Base-by-base conservation (phyloP, 78 protist genomes). In the Speleostelium caveatum region DNA sequence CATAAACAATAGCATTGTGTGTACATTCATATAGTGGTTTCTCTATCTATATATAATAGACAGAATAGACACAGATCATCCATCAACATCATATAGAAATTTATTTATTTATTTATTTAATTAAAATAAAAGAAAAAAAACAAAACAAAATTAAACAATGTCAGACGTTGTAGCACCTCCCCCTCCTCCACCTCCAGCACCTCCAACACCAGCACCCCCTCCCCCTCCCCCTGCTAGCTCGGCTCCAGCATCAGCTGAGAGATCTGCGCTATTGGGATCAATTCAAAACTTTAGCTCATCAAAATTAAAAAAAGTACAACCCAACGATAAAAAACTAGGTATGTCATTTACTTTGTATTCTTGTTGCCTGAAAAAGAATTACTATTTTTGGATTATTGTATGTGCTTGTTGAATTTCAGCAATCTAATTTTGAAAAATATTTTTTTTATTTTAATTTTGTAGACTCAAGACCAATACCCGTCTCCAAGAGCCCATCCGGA, bases 121-220 rank as follows among this genome's bases (percentile, higher is more conserved):
- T 19, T 19, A n/a, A 14, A 5, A 14, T 58, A 19, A 58, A 58
- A n/a, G 24, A 58, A 19, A 19, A 58, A 19, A 58, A 16, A 19
- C 16, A 19, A 16, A 58, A n/a, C 7, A 58, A n/a, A n/a, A 58
- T 19, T 28, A 65, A 5, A 4, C 14, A 65, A 76, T 76, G 86
- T 59, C 71, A 61, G 86, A 76, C 12, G 73, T 76, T n/a, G 61
- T 7, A 5, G 7, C 76, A 42, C 4, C 76, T n/a, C 65, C 39
- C 8, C 39, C 87, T 24, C 86, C 85, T 12, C 85, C 86, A 62
- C 88, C 88, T 3, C 88, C 88, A 67, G 77, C 88, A 36, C 88
- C 88, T 19, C 36, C 88, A 4, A 24, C 75, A 17, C 36, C 88
- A 36, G 38, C 78, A 14, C 88, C 88, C 36, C 76, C 88, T 7